Evolutionary conservation across 1,139 yeast species (phyloP).

Genomic region (Nakaseomyces nivariensis): DNA sequence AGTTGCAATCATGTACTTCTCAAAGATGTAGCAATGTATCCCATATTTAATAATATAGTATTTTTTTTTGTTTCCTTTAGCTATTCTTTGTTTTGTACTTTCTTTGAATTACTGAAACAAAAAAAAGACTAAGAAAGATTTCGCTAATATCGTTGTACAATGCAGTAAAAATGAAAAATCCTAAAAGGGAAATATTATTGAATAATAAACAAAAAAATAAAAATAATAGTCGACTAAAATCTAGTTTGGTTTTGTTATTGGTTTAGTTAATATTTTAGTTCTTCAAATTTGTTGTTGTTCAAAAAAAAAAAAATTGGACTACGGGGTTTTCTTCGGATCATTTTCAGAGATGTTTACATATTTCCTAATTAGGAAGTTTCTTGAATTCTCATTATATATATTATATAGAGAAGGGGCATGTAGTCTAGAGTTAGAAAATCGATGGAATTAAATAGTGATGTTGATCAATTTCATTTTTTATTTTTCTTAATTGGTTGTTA

Average conservation of each 20-base stretch:
- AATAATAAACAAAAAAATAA: not conserved
- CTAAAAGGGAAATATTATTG: no score
- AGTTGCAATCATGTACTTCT: no score
- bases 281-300: not conserved
- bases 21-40: no score
- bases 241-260: no score
- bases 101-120: no score
- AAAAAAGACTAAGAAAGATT: no score
- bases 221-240: not conserved
- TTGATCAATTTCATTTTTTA: not conserved
- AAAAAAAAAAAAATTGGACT: not conserved
- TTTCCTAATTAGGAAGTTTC: conserved; percentile 2
- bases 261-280: not conserved
- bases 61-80: no score
- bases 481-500: no score
- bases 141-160: no score
- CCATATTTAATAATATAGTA: no score
- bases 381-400: not conserved
- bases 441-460: not conserved
- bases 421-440: not conserved
- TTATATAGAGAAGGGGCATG: not conserved
- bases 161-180: no score
- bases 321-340: not conserved
- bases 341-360: not conserved
- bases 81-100: no score